phyloP scores from a whole-genome alignment of 352 stramenopile species.

The Achlya hypogyna region DNA sequence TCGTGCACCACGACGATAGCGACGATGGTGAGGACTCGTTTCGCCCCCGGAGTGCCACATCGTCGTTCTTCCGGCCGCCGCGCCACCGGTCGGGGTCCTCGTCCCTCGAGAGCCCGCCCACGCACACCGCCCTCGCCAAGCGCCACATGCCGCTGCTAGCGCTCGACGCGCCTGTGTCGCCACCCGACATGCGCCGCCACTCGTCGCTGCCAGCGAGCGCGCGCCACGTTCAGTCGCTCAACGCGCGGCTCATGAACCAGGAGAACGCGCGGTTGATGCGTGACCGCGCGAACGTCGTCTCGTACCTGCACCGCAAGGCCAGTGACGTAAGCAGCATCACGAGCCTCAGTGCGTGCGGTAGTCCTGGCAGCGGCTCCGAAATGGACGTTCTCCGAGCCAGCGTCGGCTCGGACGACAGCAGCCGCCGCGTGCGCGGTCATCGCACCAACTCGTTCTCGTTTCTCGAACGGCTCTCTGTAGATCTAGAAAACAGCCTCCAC shows the following conservation, averaged over 20 bases:
- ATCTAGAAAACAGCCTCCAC: constrained; percentile 40
- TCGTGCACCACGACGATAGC: neutral
- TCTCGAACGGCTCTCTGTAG: constrained; percentile 75
- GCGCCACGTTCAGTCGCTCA: constrained; percentile 14
- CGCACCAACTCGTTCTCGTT: constrained; percentile 67
- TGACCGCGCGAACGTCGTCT: constrained; percentile 77
- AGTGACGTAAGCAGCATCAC: constrained; percentile 72
- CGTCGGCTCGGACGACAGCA: constrained; percentile 62
- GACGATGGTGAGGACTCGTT: neutral
- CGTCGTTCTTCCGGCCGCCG: constrained; percentile 29
- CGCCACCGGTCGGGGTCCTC: constrained; percentile 29
- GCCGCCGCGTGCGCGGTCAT: constrained; percentile 14
- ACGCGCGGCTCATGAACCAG: constrained; percentile 1
- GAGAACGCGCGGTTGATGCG: constrained; percentile 64
- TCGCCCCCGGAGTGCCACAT: constrained; percentile 3
- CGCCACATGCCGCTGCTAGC: constrained; percentile 15
- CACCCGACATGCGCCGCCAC: constrained; percentile 32
- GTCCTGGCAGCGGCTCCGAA: constrained; percentile 28
- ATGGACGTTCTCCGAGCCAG: constrained; percentile 31
- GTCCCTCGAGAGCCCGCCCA: constrained; percentile 28
- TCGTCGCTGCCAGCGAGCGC: constrained; percentile 29
- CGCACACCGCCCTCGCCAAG: constrained; percentile 28
- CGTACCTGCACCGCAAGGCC: constrained; percentile 78
- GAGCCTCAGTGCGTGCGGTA: constrained; percentile 48
- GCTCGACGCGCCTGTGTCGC: constrained; percentile 2